A percentile compares a stretch with the other conserved stretches of the same genome.
phyloP scores from a whole-genome alignment of 2,329 filamentous ascomycete genomes.

The Zymoseptoria pseudotritici region DNA sequence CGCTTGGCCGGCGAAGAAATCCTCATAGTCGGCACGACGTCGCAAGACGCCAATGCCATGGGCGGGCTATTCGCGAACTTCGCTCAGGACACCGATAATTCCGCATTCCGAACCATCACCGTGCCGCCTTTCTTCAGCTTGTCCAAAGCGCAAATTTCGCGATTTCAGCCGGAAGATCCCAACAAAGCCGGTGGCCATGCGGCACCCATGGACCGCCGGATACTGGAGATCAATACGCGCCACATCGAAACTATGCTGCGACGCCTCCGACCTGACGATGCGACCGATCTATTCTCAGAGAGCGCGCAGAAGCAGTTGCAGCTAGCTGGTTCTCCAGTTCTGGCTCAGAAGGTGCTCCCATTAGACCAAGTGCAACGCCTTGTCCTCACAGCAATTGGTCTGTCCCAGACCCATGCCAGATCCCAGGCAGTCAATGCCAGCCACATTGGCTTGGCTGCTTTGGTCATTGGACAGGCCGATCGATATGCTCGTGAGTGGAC shows the following conservation, averaged over 20 bases:
- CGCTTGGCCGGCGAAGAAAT: constrained; percentile 65
- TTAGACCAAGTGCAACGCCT: constrained; percentile 53
- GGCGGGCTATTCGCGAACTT: constrained; percentile 7
- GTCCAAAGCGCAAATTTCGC: constrained; percentile 9
- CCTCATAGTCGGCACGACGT: constrained; percentile 72
- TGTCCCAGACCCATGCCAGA: constrained; percentile 33
- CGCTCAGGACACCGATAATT: constrained; percentile 31
- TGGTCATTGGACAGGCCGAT: constrained; percentile 16
- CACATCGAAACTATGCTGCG: constrained; percentile 58
- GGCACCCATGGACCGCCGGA: constrained; percentile 17
- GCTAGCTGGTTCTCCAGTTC: constrained; percentile 29
- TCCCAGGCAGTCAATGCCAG: constrained; percentile 25
- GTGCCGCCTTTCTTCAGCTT: constrained; percentile 42
- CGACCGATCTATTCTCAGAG: constrained; percentile 15
- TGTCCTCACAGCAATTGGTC: constrained; percentile 46
- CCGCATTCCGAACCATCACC: constrained; percentile 47
- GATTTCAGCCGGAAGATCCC: constrained; percentile 6
- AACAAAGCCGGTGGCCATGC: constrained; percentile 3
- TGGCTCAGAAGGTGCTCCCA: constrained; percentile 50
- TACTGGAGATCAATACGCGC: constrained; percentile 52
- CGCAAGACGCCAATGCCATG: constrained; percentile 35
- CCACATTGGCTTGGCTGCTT: constrained; percentile 31
- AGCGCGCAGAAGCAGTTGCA: constrained; percentile 14
- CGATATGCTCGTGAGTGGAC: constrained; percentile 10
- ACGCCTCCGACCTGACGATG: constrained; percentile 32